Conservation (phyloP, 2,329 filamentous ascomycete species). For the Didymella lethalis region DNA sequence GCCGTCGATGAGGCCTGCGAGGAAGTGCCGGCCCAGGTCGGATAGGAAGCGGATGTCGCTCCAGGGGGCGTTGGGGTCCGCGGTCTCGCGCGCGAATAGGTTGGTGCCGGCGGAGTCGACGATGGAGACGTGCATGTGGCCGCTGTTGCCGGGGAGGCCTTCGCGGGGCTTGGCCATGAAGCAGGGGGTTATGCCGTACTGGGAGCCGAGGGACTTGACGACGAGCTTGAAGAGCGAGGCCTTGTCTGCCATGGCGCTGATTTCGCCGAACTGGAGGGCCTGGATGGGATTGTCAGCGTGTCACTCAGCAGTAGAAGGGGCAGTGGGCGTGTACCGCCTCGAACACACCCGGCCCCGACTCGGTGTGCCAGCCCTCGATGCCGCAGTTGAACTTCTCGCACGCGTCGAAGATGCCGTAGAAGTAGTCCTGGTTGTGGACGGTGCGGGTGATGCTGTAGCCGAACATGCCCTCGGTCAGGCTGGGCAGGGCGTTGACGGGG, state of each 20-base stretch:
- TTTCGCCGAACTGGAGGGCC: constrained; percentile 88
- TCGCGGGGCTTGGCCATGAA: constrained; percentile 98
- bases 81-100: constrained; percentile 75
- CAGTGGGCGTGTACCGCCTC: constrained; percentile 69
- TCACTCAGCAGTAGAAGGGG: too few species aligned
- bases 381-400: constrained; percentile 80
- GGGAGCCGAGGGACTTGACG: constrained; percentile 86
- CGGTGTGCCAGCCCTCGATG: constrained; percentile 95
- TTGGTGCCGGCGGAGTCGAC: constrained; percentile 84
- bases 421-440: constrained; percentile 90
- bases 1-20: constrained; percentile 87
- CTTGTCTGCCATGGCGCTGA: constrained; percentile 88
- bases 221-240: constrained; percentile 94
- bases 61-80: constrained; percentile 70
- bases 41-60: constrained; percentile 77
- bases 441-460: constrained; percentile 89
- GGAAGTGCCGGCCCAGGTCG: constrained; percentile 88
- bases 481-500: constrained; percentile 74
- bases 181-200: constrained; percentile 91
- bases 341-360: constrained; percentile 92
- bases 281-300: constrained; percentile 28
- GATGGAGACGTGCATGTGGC: constrained; percentile 93
- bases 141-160: constrained; percentile 91
- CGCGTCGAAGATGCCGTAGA: constrained; percentile 83
- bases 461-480: constrained; percentile 93